These are phyloP conservation scores for Ophiostoma angusticollis DNA, from an alignment of 2,329 filamentous ascomycete genomes.

Conservation along the genomic window DNA sequence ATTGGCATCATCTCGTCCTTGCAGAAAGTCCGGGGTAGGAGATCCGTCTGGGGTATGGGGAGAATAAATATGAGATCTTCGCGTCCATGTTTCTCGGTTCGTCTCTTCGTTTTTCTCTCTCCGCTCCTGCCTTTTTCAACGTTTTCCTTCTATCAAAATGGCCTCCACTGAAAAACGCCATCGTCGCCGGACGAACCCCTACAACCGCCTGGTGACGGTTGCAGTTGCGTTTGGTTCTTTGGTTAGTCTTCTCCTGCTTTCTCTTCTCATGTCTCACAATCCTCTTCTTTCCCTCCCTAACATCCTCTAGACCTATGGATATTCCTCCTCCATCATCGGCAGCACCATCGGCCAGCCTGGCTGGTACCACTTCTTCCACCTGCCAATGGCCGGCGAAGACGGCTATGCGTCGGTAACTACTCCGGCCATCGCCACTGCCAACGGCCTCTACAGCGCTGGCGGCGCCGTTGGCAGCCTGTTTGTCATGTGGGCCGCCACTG, in stretches of 20 bases:
- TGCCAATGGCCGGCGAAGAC: slow-evolving; percentile 28
- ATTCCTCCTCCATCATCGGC: slow-evolving; percentile 35
- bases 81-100: too few relatives aligned
- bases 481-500: slow-evolving; percentile 35
- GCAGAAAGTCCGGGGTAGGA: too few relatives aligned
- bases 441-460: slow-evolving; percentile 21
- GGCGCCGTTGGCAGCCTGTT: slow-evolving; percentile 33
- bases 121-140: too few relatives aligned
- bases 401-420: slow-evolving; percentile 34
- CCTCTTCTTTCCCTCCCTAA: neutral
- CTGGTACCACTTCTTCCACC: slow-evolving; percentile 36
- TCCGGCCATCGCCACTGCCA: slow-evolving; percentile 30
- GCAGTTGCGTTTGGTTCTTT: slow-evolving; percentile 23
- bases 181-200: slow-evolving; percentile 14
- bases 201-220: slow-evolving; percentile 24
- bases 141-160: neutral
- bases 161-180: neutral
- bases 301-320: slow-evolving; percentile 33
- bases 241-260: slow-evolving; percentile 15
- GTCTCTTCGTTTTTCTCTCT: too few relatives aligned
- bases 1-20: too few relatives aligned
- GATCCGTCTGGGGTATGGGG: too few relatives aligned
- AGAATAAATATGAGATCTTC: too few relatives aligned
- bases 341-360: slow-evolving; percentile 40
- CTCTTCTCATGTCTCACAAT: neutral